These are phyloP conservation scores for Nitzschia palea DNA, from an alignment of 108 stramenopile genomes.

Conservation along the genomic window DNA sequence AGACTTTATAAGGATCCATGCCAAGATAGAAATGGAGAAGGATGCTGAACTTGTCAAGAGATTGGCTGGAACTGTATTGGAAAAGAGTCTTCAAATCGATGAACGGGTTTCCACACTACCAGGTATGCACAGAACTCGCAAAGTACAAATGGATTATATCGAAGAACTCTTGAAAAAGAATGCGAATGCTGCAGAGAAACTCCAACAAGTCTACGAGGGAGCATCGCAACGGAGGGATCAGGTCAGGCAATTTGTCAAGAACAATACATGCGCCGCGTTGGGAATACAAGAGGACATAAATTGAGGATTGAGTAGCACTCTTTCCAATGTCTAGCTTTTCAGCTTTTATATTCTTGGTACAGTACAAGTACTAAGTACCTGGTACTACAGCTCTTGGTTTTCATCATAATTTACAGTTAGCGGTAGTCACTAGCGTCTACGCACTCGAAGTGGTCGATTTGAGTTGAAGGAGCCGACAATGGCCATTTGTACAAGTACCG, in stretches of 20 bases:
- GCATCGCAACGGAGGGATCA: slow-evolving; percentile 54
- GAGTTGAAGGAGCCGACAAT: not conserved
- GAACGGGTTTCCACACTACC: slow-evolving; percentile 62
- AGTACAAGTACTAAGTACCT: too few relatives aligned
- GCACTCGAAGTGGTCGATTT: not conserved
- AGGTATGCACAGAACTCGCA: slow-evolving; percentile 70
- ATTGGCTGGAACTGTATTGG: slow-evolving; percentile 60
- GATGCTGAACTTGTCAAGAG: slow-evolving; percentile 53
- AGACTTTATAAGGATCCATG: slow-evolving; percentile 58
- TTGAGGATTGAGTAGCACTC: too few relatives aligned
- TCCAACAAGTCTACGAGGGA: slow-evolving; percentile 49
- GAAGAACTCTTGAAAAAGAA: slow-evolving; percentile 61
- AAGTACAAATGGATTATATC: slow-evolving; percentile 71
- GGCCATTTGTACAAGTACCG: not conserved
- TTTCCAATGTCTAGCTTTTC: too few relatives aligned
- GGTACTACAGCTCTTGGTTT: too few relatives aligned
- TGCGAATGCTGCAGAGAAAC: slow-evolving; percentile 40
- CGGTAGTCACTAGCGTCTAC: not conserved
- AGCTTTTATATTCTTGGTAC: too few relatives aligned
- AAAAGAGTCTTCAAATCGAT: slow-evolving; percentile 75
- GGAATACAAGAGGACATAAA: slow-evolving; percentile 60
- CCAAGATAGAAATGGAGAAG: slow-evolving; percentile 54
- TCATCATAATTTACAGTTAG: not conserved
- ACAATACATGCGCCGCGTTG: slow-evolving; percentile 67
- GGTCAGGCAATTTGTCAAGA: slow-evolving; percentile 55